Conservation (phyloP, 768 basidiomycete genomes). For the Omphalotus guepiniiformis region DNA sequence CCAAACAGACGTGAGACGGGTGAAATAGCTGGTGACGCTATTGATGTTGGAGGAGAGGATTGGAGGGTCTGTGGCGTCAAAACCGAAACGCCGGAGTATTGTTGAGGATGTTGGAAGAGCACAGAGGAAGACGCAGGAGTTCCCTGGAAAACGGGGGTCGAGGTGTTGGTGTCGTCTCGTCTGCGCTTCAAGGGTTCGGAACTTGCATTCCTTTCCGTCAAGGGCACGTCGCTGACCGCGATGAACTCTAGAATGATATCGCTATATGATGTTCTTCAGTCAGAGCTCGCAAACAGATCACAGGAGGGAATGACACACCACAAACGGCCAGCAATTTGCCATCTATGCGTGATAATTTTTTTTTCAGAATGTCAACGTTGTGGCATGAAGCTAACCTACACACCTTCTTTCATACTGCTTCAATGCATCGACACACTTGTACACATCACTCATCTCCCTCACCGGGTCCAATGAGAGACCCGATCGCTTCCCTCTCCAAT, state of each 20-base stretch:
- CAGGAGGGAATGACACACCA: slow-evolving; percentile 29
- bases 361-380: not conserved
- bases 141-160: not conserved
- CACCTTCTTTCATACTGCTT: not conserved
- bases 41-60: too few relatives aligned
- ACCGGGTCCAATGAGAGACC: slow-evolving; percentile 35
- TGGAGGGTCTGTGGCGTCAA: too few relatives aligned
- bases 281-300: not conserved
- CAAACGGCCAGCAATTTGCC: slow-evolving; percentile 43
- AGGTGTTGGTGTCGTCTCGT: not conserved
- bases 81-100: too few relatives aligned
- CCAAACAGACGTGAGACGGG: too few relatives aligned
- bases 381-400: not conserved
- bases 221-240: not conserved
- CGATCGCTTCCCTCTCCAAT: slow-evolving; percentile 41
- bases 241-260: slow-evolving; percentile 3
- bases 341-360: slow-evolving; percentile 23
- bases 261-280: not conserved
- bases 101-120: too few relatives aligned
- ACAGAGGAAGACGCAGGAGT: too few relatives aligned
- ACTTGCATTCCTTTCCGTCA: not conserved
- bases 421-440: slow-evolving; percentile 30
- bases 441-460: slow-evolving; percentile 47
- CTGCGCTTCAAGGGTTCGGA: not conserved
- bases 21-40: too few relatives aligned